phyloP scores from a whole-genome alignment of 345 rosid genomes.

The Acer campestre region DNA sequence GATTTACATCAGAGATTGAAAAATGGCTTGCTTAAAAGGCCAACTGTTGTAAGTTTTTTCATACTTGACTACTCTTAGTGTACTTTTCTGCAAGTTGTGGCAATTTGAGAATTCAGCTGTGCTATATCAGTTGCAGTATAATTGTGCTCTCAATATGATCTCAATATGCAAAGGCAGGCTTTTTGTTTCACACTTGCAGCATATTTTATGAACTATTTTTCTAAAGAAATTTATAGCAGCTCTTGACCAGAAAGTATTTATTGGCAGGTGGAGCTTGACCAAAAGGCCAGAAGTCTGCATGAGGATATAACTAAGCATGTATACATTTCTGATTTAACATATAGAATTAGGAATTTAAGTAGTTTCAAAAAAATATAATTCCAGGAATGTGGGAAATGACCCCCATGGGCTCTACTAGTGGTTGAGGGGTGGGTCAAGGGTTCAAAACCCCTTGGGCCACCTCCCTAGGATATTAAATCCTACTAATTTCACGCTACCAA shows the following conservation, averaged over 20 bases:
- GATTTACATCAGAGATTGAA: slow-evolving; percentile 46
- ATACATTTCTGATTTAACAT: slow-evolving; percentile 21
- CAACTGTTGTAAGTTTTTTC: slow-evolving; percentile 40
- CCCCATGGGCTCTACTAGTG: background rate
- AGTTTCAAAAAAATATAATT: background rate
- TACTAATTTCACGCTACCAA: too few relatives aligned
- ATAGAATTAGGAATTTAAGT: background rate
- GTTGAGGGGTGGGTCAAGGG: background rate
- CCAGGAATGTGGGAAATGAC: background rate
- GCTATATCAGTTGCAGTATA: background rate
- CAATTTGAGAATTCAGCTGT: background rate
- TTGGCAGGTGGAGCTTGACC: slow-evolving; percentile 49
- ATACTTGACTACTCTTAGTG: background rate
- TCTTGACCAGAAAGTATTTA: slow-evolving; percentile 17
- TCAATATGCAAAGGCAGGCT: background rate
- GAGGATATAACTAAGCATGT: slow-evolving; percentile 54
- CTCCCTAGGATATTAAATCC: background rate
- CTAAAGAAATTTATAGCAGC: too few relatives aligned
- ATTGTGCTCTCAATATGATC: background rate
- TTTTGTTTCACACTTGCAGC: background rate
- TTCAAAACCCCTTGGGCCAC: background rate
- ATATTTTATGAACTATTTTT: background rate
- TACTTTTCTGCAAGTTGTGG: background rate
- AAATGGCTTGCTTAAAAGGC: slow-evolving; percentile 35
- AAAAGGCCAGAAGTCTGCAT: slow-evolving; percentile 53